Evolutionary conservation across 345 rosid genomes (phyloP).

Genomic region (Cardamine chenopodiifolia): DNA sequence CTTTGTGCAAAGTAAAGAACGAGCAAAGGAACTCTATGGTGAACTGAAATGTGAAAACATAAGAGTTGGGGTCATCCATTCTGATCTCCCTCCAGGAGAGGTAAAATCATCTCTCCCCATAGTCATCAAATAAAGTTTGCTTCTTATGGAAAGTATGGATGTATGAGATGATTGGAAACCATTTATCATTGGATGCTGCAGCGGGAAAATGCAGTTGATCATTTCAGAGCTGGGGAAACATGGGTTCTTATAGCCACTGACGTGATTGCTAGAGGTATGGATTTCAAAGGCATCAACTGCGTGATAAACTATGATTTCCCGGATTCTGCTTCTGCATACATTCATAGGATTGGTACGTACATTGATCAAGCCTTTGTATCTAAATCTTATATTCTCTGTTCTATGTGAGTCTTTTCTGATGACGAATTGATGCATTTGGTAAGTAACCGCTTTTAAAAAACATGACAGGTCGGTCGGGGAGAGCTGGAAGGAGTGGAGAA

Average conservation of each 20-base stretch:
- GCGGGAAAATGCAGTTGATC: constrained; percentile 82
- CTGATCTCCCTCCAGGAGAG: constrained; percentile 76
- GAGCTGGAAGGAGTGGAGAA: constrained; percentile 94
- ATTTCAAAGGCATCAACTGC: constrained; percentile 91
- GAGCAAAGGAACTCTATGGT: constrained; percentile 81
- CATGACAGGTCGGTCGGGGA: constrained; percentile 75
- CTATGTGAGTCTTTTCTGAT: not conserved
- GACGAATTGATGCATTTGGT: not conserved
- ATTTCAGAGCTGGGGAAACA: constrained; percentile 80
- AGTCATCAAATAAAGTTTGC: constrained; percentile 5
- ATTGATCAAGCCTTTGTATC: not conserved
- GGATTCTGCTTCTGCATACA: constrained; percentile 84
- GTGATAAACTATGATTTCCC: constrained; percentile 97
- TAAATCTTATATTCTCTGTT: not conserved
- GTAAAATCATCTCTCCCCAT: constrained; percentile 46
- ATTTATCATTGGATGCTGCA: constrained; percentile 38
- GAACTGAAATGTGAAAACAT: constrained; percentile 77
- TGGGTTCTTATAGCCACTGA: constrained; percentile 98
- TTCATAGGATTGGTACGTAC: constrained; percentile 87
- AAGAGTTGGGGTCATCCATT: constrained; percentile 79
- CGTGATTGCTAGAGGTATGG: constrained; percentile 96
- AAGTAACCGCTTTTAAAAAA: constrained; percentile 3
- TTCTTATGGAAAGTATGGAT: not conserved
- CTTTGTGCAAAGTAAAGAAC: constrained; percentile 88
- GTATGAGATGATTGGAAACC: constrained; percentile 2